Evolutionary conservation across 2,329 filamentous ascomycete genomes (phyloP), one percentile per base, ranked within the genome.

Genomic region (Nemania sp.): DNA sequence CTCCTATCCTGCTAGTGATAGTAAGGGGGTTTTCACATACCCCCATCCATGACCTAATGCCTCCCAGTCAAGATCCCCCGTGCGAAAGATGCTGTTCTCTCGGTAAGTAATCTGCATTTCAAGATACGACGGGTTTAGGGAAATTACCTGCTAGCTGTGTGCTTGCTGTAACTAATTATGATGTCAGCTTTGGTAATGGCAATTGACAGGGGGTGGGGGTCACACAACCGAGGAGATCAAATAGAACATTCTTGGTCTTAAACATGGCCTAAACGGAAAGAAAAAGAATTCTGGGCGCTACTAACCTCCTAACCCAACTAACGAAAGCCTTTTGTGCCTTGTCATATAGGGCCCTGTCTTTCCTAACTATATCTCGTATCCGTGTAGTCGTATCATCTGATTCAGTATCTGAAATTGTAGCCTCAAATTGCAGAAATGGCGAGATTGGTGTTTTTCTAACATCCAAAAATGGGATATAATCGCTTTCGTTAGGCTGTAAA

Each of bases 311-410:
- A 1, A 97, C 89, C 92, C 94, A 98, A 77, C 92, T 95, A 24
- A 98, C 95, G 74, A 99, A 98, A 0, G 91, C 96, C 69, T 91
- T 90, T 77, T 97, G 93, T 0, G 92, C 94, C 76, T 97, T 96
- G 78, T 98, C 94, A 78, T 96, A 91, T 11, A 96, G 78, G 3
- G 83, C 85, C 51, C 85, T 81, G 69, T 89, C 87, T 8, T 80
- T 73, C 45, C 77, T 76, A 13, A 90, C 86, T 3, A 88, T 77
- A 11, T 83, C 81, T 27, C 93, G 87, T 64, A 97, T 91, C 53
- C 81, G 85, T 10, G 86, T 79, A 0, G 89, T 89, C 0, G 86
- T 83, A 1, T 80, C 77, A 0, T 82, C 79, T 0, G 89, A 92
- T n/a, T 93, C 89, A 0, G 84, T 83, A 1, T 89, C 86, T 0